Conservation (phyloP, 768 basidiomycete genomes). For the Rossbeevera mucosa region DNA sequence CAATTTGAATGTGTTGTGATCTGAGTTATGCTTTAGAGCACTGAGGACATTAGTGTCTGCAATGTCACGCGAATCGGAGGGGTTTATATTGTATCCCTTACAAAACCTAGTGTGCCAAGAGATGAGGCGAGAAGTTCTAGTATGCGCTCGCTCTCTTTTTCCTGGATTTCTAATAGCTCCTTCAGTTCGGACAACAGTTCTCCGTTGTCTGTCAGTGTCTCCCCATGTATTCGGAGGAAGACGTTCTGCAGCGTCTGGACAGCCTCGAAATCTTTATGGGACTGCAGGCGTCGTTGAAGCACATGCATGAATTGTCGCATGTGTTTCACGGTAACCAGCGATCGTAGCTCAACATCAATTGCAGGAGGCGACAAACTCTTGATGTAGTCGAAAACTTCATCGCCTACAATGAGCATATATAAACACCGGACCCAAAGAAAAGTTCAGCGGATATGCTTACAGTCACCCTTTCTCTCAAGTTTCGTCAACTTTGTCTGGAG, state of each 20-base stretch:
- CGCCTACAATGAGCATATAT: conserved; percentile 35
- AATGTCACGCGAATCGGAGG: not conserved
- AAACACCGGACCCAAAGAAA: conserved; percentile 3
- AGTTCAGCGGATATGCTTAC: conserved; percentile 45
- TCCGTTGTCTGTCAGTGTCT: conserved; percentile 64
- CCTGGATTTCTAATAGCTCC: conserved; percentile 59
- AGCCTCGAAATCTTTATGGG: conserved; percentile 91
- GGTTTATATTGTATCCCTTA: conserved; percentile 56
- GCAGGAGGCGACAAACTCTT: conserved; percentile 89
- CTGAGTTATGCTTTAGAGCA: not conserved
- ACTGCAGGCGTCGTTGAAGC: conserved; percentile 64
- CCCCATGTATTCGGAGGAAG: conserved; percentile 81
- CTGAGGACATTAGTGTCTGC: not conserved
- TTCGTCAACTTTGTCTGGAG: conserved; percentile 62
- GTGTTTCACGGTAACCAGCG: conserved; percentile 59
- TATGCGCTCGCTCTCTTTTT: conserved; percentile 72
- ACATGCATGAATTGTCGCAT: conserved; percentile 70
- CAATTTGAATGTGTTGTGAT: not conserved
- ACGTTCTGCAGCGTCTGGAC: conserved; percentile 85
- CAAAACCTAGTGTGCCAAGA: conserved; percentile 71
- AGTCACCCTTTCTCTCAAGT: conserved; percentile 55
- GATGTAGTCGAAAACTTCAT: conserved; percentile 78
- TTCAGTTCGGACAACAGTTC: conserved; percentile 61
- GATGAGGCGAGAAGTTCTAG: conserved; percentile 70
- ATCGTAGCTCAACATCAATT: conserved; percentile 85